phyloP scores from a whole-genome alignment of 495 filamentous ascomycete genomes.

The Neurospora africana region DNA sequence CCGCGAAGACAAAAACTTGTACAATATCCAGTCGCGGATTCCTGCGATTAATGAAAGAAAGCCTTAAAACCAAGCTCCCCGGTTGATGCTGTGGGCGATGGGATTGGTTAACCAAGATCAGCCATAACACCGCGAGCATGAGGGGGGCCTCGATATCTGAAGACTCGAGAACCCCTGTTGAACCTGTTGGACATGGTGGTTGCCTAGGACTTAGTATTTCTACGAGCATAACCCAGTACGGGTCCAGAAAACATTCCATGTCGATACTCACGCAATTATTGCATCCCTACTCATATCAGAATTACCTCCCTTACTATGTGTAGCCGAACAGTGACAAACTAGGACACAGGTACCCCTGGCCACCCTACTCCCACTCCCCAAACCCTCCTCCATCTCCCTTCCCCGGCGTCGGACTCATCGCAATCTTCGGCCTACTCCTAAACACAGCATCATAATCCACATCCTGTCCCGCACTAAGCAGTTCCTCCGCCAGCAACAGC shows the following conservation, averaged over 20 bases:
- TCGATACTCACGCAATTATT: not conserved
- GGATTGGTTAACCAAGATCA: not conserved
- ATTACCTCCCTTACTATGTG: not conserved
- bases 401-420: slow-evolving; percentile 59
- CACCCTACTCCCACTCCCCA: not conserved
- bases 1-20: not conserved
- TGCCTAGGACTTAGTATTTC: not conserved
- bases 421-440: slow-evolving; percentile 70
- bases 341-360: not conserved
- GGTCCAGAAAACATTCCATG: not conserved
- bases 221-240: not conserved
- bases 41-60: not conserved
- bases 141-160: not conserved
- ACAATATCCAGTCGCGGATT: not conserved
- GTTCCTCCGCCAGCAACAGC: slow-evolving; percentile 18
- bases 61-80: not conserved
- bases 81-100: not conserved
- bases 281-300: not conserved
- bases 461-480: slow-evolving; percentile 44
- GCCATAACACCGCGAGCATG: not conserved
- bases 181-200: not conserved
- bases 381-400: slow-evolving; percentile 15
- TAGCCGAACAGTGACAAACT: not conserved
- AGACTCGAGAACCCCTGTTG: not conserved
- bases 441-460: slow-evolving; percentile 82